A percentile compares a stretch with the other conserved stretches of the same genome.
Evolutionary conservation across 805 yeast species (phyloP).

Genomic region (Jamesozyma piceae): DNA sequence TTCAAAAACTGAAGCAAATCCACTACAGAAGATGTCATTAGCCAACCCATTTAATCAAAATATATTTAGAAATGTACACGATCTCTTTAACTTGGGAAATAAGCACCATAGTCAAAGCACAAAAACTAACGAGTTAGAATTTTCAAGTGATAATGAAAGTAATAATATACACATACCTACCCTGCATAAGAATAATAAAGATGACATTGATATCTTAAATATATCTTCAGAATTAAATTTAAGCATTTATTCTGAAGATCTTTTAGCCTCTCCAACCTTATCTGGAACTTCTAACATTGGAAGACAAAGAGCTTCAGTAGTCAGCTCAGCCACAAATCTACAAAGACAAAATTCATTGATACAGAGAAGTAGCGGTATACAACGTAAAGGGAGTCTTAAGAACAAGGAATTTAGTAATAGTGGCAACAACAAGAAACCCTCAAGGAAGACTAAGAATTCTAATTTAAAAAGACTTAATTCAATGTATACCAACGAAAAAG

Average conservation of each 20-base stretch:
- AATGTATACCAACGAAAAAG: not conserved
- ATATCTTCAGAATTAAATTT: not conserved
- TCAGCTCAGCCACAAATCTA: not conserved
- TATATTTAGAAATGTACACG: constrained; percentile 18
- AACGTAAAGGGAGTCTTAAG: constrained; percentile 2
- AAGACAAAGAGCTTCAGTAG: not conserved
- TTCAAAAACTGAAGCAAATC: constrained; percentile 1
- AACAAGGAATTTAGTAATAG: not conserved
- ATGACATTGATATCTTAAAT: not conserved
- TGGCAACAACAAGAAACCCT: not conserved
- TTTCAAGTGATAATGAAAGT: not conserved
- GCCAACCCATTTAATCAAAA: constrained; percentile 15
- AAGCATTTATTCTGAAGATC: not conserved
- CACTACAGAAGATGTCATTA: constrained; percentile 12
- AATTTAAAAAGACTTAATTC: constrained; percentile 3
- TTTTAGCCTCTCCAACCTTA: not conserved
- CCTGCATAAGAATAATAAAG: not conserved
- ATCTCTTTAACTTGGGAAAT: constrained; percentile 9
- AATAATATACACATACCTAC: no score
- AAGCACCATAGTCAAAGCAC: not conserved
- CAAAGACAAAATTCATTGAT: not conserved
- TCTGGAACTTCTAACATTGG: not conserved
- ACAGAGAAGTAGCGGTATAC: not conserved
- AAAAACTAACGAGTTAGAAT: not conserved
- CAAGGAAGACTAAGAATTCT: not conserved